phyloP scores from a whole-genome alignment of 2,329 filamentous ascomycete species.

The Pseudonectria buxi region DNA sequence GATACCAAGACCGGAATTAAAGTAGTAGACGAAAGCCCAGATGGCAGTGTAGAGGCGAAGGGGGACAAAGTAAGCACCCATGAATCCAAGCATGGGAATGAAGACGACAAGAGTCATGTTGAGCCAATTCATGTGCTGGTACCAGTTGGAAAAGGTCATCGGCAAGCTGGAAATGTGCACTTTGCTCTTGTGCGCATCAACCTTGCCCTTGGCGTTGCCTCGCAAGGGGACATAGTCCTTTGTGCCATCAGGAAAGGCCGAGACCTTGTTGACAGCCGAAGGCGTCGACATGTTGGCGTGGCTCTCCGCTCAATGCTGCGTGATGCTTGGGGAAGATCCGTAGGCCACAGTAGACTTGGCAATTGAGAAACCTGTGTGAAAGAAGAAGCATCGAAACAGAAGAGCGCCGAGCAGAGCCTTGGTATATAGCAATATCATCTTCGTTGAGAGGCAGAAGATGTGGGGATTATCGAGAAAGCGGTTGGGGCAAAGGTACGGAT shows the following conservation, averaged over 20 bases:
- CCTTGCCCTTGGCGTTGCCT: slow-evolving; percentile 23
- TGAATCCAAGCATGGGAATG: slow-evolving; percentile 65
- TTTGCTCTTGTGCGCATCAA: slow-evolving; percentile 52
- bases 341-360: background rate
- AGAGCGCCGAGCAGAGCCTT: too few species aligned
- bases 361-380: background rate
- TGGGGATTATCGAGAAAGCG: too few species aligned
- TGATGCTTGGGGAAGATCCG: background rate
- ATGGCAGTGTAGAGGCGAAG: slow-evolving; percentile 63
- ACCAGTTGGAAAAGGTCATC: slow-evolving; percentile 77
- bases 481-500: slow-evolving; percentile 17
- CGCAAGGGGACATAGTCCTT: slow-evolving; percentile 49
- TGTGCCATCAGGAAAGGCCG: slow-evolving; percentile 45
- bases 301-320: background rate
- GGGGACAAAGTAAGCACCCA: slow-evolving; percentile 73
- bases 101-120: slow-evolving; percentile 76
- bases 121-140: slow-evolving; percentile 91
- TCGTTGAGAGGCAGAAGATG: too few species aligned
- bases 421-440: too few species aligned
- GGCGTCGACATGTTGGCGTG: slow-evolving; percentile 30
- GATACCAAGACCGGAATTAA: slow-evolving; percentile 74
- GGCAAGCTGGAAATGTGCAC: slow-evolving; percentile 78
- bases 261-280: slow-evolving; percentile 30
- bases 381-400: background rate
- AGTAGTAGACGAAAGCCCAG: slow-evolving; percentile 74